phyloP scores from a whole-genome alignment of 768 basidiomycete species.

The Leccinum aurantiacum region DNA sequence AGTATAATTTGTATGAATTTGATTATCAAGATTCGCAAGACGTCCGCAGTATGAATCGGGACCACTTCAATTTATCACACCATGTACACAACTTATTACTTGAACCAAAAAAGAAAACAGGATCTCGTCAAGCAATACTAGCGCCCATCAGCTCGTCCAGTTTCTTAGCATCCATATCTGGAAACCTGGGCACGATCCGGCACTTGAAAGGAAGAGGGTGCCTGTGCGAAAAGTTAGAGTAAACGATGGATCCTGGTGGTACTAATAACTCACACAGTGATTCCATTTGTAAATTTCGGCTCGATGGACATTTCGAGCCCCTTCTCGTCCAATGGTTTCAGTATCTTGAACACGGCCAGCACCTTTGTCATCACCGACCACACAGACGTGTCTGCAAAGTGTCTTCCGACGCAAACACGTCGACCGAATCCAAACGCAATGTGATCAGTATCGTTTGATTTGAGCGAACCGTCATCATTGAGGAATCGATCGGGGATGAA shows the following conservation, averaged over 20 bases:
- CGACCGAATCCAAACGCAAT: slow-evolving; percentile 28
- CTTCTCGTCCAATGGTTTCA: slow-evolving; percentile 7
- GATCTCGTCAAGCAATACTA: not conserved
- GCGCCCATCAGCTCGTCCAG: slow-evolving; percentile 6
- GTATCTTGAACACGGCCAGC: slow-evolving; percentile 15
- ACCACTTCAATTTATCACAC: too few relatives aligned
- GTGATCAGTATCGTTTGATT: not conserved
- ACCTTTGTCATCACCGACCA: slow-evolving; percentile 13
- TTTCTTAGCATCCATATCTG: not conserved
- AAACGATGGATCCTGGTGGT: not conserved
- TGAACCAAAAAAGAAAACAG: not conserved
- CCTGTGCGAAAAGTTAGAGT: not conserved
- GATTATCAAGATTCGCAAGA: too few relatives aligned
- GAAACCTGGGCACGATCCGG: slow-evolving; percentile 6
- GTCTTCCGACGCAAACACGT: slow-evolving; percentile 21
- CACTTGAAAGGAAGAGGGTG: slow-evolving; percentile 1
- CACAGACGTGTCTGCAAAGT: slow-evolving; percentile 19
- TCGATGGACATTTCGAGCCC: slow-evolving; percentile 10
- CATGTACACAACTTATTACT: too few relatives aligned
- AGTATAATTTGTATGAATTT: too few relatives aligned
- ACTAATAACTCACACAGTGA: slow-evolving; percentile 4
- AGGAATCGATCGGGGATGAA: slow-evolving; percentile 42
- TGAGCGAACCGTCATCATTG: slow-evolving; percentile 23
- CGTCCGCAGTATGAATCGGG: too few relatives aligned
- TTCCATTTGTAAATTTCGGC: not conserved